Conservation (phyloP, 768 basidiomycete genomes). For the Mycena leptocephala region DNA sequence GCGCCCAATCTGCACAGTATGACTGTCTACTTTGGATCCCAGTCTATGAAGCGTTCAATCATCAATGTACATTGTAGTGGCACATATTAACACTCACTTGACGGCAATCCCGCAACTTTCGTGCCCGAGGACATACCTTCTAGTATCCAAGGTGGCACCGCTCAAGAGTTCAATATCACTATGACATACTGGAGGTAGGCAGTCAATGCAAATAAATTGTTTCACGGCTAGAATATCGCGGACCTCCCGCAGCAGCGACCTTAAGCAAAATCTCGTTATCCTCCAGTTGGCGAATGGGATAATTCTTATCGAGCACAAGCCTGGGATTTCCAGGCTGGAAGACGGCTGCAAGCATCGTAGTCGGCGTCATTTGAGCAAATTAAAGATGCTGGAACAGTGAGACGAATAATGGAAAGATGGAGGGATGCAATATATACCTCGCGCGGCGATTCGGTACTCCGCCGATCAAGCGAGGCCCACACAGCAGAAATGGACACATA, state of each 20-base stretch:
- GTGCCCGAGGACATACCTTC: slow-evolving; percentile 32
- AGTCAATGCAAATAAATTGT: neutral
- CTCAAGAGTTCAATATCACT: slow-evolving; percentile 26
- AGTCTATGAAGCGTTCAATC: slow-evolving; percentile 15
- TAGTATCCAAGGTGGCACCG: slow-evolving; percentile 22
- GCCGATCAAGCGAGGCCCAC: neutral
- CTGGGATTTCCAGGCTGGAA: slow-evolving; percentile 23
- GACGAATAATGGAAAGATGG: neutral
- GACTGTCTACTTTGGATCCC: slow-evolving; percentile 33
- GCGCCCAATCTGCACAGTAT: slow-evolving; percentile 2
- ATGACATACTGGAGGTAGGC: slow-evolving; percentile 21
- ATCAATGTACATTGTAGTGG: neutral
- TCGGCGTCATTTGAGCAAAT: slow-evolving; percentile 4
- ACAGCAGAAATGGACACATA: neutral
- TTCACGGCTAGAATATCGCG: neutral
- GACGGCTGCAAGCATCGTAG: slow-evolving; percentile 33
- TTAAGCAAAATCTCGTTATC: slow-evolving; percentile 37
- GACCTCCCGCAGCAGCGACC: slow-evolving; percentile 33
- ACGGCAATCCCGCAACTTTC: slow-evolving; percentile 32
- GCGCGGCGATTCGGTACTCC: neutral
- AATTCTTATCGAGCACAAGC: slow-evolving; percentile 29
- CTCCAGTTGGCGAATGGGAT: slow-evolving; percentile 25
- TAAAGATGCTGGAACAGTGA: neutral
- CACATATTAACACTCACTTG: slow-evolving; percentile 9
- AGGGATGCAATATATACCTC: neutral